Base-by-base conservation (phyloP, 805 yeast species). In the Yueomyces sp. region DNA sequence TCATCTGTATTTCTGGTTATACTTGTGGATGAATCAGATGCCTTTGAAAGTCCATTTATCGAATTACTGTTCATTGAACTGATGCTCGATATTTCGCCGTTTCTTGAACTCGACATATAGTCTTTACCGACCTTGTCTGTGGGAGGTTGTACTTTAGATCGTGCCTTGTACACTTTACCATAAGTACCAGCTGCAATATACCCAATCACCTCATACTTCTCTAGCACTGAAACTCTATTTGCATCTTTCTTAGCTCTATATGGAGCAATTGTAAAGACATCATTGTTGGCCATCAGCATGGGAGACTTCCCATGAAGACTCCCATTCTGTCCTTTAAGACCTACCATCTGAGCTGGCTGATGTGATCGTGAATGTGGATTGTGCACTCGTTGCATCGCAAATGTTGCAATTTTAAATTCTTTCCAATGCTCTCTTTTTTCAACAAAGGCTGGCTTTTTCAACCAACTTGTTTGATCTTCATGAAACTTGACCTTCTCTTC, bases 151-250 rank as follows among this genome's bases (percentile, higher is more conserved):
- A 26, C 33, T 6, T 79, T 70, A 9, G 37, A 34, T 48, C 74
- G 74, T 5, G 96, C 97, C 59, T 92, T 90, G 67, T 87, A 92
- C 26, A 92, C 99, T 59, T 85, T 87, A 45, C 98, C 98, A 62
- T 92, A 92, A 0, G 98, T 92, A 37, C 98, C 98, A 0, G 98
- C 96, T 1, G 98, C 98, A 46, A 92, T 92, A 62, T 92, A 92
- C 0, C 98, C 98, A 19, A 87, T 64, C 47, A 92, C 81, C 48
- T 82, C 88, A 63, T 88, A 92, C 52, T 81, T 82, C 42, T 81
- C 80, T n/a, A 86, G 65, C 3, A 92, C 95, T 2, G 84, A 78
- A 31, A 76, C 70, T 42, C 95, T 65, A 11, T 74, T 63, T 28
- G 72, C 61, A 56, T 86, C 95, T 54, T 76, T 74, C 37, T 90